Percentiles rank a stretch among this genome's conserved stretches.
These are phyloP conservation scores for Aspergillus brunneoviolaceus DNA, from an alignment of 2,329 filamentous ascomycete genomes.

Conservation along the genomic window DNA sequence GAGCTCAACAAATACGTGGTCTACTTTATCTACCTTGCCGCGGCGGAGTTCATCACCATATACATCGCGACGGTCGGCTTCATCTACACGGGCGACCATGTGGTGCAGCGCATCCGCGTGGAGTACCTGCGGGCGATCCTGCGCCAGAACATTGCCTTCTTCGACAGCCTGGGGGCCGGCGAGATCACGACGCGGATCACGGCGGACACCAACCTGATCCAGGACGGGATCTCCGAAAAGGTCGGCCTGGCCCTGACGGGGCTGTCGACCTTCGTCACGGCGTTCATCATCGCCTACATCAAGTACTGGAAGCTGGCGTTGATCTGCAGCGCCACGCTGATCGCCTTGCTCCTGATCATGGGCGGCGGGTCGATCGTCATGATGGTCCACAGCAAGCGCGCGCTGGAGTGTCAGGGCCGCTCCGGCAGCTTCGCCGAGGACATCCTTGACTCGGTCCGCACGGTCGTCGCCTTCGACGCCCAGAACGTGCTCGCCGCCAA, in stretches of 20 bases:
- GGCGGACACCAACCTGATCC: constrained; percentile 83
- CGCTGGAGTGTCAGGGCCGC: constrained; percentile 70
- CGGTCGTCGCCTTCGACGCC: constrained; percentile 50
- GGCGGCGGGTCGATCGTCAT: constrained; percentile 68
- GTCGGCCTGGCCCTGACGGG: constrained; percentile 73
- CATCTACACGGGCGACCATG: constrained; percentile 79
- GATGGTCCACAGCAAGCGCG: constrained; percentile 72
- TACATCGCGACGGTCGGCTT: constrained; percentile 81
- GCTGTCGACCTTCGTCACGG: constrained; percentile 75
- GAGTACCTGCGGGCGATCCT: constrained; percentile 79
- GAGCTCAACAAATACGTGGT: constrained; percentile 64
- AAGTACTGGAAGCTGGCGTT: constrained; percentile 90
- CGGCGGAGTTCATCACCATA: constrained; percentile 71
- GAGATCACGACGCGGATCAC: constrained; percentile 92
- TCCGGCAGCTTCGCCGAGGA: constrained; percentile 52
- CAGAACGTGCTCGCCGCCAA: constrained; percentile 26
- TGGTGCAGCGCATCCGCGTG: constrained; percentile 72
- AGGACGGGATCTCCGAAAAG: constrained; percentile 90
- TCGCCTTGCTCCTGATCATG: constrained; percentile 73
- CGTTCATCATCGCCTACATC: constrained; percentile 84
- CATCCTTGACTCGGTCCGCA: constrained; percentile 51
- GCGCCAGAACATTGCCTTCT: constrained; percentile 83
- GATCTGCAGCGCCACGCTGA: constrained; percentile 75
- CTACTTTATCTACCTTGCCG: constrained; percentile 79
- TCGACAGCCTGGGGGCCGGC: constrained; percentile 84